Base-by-base conservation (phyloP, 495 filamentous ascomycete species). In the Durotheca rogersii region DNA sequence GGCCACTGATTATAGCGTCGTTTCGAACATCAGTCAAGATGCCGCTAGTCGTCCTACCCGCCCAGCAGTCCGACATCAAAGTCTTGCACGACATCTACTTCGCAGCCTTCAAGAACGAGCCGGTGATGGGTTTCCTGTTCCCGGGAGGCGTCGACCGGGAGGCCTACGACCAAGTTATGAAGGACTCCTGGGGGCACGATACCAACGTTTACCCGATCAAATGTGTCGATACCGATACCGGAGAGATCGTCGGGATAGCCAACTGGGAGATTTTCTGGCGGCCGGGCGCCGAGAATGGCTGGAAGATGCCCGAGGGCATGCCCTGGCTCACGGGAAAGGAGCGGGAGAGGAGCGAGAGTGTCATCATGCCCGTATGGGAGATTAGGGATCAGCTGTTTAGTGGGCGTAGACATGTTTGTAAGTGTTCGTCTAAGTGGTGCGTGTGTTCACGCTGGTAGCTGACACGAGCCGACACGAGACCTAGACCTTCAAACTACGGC, bases 41-140 rank as follows among this genome's bases (percentile, higher is more conserved):
- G 69, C 37, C 41, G 7, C 56, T 62, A 30, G 34, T 56, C 30
- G 52, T 69, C 37, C 56, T 71, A n/a, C 66, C 68, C 7, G 69
- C 65, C 23, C 55, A 66, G 11, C 62, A 67, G n/a, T 61, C 64
- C 16, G 68, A 72, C 34, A 65, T 69, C 49, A 33, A 51, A 7
- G 20, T 56, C 27, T 56, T 69, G 19, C 68, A 71, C 51, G 59
- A 70, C 46, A 55, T 58, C 44, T 72, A 67, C 55, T 71, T 71
- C 41, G 47, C 58, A 34, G 66, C 69, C 30, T 72, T 72, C 51
- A 42, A 49, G 19, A 51, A 56, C 38, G 35, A 51, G 10, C 12
- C 43, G 12, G 48, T 72, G 14, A 51, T 68, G 29, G 44, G 56
- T 4, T 47, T 68, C 39, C 40, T 73, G 7, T 68, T 70, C 33